Percentiles rank a stretch among this genome's conserved stretches.
These are phyloP conservation scores for Sporobolomyces roseus DNA, from an alignment of 768 basidiomycete genomes.

Conservation along the genomic window DNA sequence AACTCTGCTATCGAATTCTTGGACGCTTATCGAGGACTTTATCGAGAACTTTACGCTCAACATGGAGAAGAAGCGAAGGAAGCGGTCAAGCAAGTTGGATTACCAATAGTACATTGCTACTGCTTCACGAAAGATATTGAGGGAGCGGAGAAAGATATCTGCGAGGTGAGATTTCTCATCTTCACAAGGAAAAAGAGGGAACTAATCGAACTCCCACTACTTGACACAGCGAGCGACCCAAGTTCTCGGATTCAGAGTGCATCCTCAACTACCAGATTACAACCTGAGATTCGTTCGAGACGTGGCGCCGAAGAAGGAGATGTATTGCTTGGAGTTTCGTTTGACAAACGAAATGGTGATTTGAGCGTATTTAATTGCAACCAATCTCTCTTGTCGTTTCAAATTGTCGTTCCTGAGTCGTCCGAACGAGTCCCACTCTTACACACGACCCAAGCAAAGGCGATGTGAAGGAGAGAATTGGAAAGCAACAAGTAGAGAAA, in stretches of 20 bases:
- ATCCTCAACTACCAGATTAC: conserved; percentile 47
- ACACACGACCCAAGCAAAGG: too few species aligned
- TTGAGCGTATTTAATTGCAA: too few species aligned
- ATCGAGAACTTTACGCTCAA: conserved; percentile 52
- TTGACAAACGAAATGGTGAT: too few species aligned
- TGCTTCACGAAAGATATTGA: conserved; percentile 87
- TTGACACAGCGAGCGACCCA: conserved; percentile 29
- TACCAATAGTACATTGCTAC: conserved; percentile 93
- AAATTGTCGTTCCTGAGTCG: too few species aligned
- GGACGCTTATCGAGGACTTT: conserved; percentile 76
- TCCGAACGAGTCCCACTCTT: too few species aligned
- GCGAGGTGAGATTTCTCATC: conserved; percentile 57
- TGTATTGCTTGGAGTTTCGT: conserved; percentile 91
- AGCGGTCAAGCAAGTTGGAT: conserved; percentile 49
- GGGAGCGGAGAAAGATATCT: conserved; percentile 71
- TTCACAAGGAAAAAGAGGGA: too few species aligned
- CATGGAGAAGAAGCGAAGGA: conserved; percentile 20
- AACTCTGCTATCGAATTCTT: conserved; percentile 85
- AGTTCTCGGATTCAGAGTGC: conserved; percentile 51
- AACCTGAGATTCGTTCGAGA: conserved; percentile 73
- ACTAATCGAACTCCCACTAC: background rate
- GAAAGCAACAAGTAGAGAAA: too few species aligned
- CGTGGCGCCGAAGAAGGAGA: conserved; percentile 92
- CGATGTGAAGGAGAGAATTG: too few species aligned
- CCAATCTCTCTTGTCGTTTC: too few species aligned